phyloP scores from a whole-genome alignment of 2,329 filamentous ascomycete species.

The Capronia coronata region DNA sequence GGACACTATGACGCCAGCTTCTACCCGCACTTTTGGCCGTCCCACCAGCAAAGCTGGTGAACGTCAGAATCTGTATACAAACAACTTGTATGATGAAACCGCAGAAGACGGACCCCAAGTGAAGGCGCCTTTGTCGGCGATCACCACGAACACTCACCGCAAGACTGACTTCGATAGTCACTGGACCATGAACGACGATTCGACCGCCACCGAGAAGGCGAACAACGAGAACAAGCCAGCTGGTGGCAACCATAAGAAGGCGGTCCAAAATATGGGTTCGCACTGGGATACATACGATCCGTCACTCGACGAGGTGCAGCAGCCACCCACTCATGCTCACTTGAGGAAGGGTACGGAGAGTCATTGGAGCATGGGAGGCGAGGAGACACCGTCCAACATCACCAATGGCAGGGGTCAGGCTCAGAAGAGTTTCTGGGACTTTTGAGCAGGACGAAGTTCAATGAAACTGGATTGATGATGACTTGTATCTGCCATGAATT shows the following conservation, averaged over 20 bases:
- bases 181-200: constrained; percentile 67
- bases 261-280: constrained; percentile 65
- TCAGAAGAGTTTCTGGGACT: constrained; percentile 28
- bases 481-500: neutral
- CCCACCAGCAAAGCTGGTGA: constrained; percentile 32
- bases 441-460: constrained; percentile 17
- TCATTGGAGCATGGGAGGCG: constrained; percentile 29
- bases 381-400: constrained; percentile 5
- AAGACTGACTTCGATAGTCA: constrained; percentile 71
- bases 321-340: constrained; percentile 13
- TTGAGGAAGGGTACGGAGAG: constrained; percentile 28
- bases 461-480: neutral
- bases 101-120: constrained; percentile 38
- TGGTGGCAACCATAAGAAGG: constrained; percentile 59
- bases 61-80: constrained; percentile 67
- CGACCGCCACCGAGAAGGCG: constrained; percentile 45
- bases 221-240: constrained; percentile 41
- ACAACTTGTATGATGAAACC: constrained; percentile 63
- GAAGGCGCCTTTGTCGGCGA: constrained; percentile 52
- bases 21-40: constrained; percentile 29
- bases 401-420: constrained; percentile 7
- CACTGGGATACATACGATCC: constrained; percentile 43
- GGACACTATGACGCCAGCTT: constrained; percentile 54
- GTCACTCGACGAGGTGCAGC: constrained; percentile 32
- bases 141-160: constrained; percentile 67